Conservation (phyloP, 306 rosid species). For the Sechiopsis laciniata region DNA sequence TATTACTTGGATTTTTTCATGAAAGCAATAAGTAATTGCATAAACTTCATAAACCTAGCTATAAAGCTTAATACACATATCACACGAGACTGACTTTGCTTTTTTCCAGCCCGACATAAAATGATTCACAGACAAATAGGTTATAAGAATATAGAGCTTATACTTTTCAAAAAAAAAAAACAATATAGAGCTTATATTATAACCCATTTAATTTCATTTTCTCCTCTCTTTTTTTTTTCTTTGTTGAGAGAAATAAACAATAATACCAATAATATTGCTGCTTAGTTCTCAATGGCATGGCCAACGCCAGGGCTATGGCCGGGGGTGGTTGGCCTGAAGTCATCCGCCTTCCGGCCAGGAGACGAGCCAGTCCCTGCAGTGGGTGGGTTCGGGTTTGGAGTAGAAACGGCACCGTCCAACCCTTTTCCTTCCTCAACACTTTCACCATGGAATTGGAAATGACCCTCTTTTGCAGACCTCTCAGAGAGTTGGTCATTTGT, state of each 20-base stretch:
- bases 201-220: background rate
- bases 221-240: background rate
- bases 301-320: constrained; percentile 69
- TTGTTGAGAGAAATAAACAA: background rate
- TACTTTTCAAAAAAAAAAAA: too few species aligned
- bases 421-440: background rate
- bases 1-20: background rate
- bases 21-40: background rate
- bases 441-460: background rate
- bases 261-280: background rate
- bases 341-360: constrained; percentile 15
- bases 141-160: background rate
- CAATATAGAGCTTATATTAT: background rate
- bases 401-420: too few species aligned
- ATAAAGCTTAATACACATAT: too few species aligned
- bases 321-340: constrained; percentile 34
- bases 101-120: background rate
- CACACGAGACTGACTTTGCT: background rate
- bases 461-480: background rate
- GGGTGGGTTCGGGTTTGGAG: background rate
- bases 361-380: background rate
- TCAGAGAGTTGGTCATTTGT: background rate
- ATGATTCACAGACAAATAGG: background rate
- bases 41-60: background rate
- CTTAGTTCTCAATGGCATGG: constrained; percentile 30